Base-by-base conservation (phyloP, 768 basidiomycete species). In the Candolleomyces efflorescens region DNA sequence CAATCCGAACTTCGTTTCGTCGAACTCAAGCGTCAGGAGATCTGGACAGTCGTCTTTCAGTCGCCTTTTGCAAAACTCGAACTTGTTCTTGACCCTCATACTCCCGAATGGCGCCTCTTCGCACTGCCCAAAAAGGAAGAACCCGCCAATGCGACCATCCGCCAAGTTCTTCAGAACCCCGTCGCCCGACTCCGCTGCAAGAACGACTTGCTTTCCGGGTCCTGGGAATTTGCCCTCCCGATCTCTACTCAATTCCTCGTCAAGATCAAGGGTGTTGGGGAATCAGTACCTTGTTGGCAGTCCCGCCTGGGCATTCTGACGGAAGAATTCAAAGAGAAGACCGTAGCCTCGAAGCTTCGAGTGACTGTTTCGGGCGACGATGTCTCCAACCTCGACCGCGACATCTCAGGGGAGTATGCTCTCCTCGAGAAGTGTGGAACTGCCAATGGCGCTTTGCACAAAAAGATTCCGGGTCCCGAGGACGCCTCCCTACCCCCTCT, bases 371-470 rank as follows among this genome's bases (percentile, higher is more conserved):
- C 82, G 0, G 63, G 70, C 9, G 76, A 79, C 32, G 75, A 80
- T 24, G 65, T 74, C 7, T 57, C 65, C 1, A 68, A 73, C 54
- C 81, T 91, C 27, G 94, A 96, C 69, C 85, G 88, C 47, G 84
- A 92, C 66, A 86, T 97, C 46, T 85, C 87, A 5, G 95, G 95
- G 5, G 75, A 73, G 1, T 98, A 97, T 67, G 71, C 74, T 23
- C 84, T 94, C 49, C 75, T 94, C 53, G 87, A 90, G 61, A 88
- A 87, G 67, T 98, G 95, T 57, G 94, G 94, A 6, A 92, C 92
- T 1, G 92, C 95, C 7, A 92, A 90, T 67, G 80, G 82, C 23
- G 89, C 89, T 20, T 75, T 98, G 48, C 93, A 96, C 71, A 86
- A 83, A 70, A 86, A 82, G 61, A 67, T 77, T 22, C 51, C 69